phyloP scores from a whole-genome alignment of 768 basidiomycete species.

The Leccinum arenicola region DNA sequence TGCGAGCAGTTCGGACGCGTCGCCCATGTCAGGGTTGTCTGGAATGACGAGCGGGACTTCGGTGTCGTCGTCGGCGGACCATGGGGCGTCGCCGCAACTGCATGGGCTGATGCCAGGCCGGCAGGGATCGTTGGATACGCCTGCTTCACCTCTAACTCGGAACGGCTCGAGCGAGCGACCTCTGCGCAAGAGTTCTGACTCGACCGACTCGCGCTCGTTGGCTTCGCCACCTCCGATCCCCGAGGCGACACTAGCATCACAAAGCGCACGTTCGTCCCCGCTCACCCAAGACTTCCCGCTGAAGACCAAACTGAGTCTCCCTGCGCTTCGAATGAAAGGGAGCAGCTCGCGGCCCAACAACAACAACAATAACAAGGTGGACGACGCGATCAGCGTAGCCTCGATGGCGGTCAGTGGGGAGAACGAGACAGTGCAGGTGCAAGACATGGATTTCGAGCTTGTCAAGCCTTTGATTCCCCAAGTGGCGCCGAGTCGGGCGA shows the following conservation, averaged over 20 bases:
- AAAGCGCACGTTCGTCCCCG: conserved; percentile 23
- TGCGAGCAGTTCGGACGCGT: conserved; percentile 6
- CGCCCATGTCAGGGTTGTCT: conserved; percentile 3
- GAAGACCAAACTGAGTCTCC: conserved; percentile 65
- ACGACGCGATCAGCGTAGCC: conserved; percentile 28
- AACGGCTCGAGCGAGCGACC: conserved; percentile 21
- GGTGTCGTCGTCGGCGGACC: conserved; percentile 13
- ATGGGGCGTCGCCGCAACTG: conserved; percentile 12
- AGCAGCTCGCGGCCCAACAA: conserved; percentile 10
- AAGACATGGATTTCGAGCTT: conserved; percentile 82
- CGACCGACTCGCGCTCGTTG: conserved; percentile 33
- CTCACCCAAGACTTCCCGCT: conserved; percentile 36
- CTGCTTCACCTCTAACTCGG: conserved; percentile 1
- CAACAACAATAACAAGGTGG: conserved; percentile 23
- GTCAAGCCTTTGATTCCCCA: conserved; percentile 57
- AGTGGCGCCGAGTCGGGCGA: conserved; percentile 37
- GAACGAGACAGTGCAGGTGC: conserved; percentile 66
- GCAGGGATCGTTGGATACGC: conserved; percentile 18
- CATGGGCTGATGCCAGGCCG: conserved; percentile 10
- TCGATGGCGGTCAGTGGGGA: conserved; percentile 25
- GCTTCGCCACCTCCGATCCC: conserved; percentile 41
- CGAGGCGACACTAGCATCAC: conserved; percentile 35
- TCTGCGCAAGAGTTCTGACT: conserved; percentile 23
- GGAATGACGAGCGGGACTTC: conserved; percentile 11
- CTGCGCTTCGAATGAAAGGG: conserved; percentile 53